These are phyloP conservation scores for Pseudogymnoascus verrucosus DNA, from an alignment of 2,329 filamentous ascomycete genomes.

Conservation along the genomic window DNA sequence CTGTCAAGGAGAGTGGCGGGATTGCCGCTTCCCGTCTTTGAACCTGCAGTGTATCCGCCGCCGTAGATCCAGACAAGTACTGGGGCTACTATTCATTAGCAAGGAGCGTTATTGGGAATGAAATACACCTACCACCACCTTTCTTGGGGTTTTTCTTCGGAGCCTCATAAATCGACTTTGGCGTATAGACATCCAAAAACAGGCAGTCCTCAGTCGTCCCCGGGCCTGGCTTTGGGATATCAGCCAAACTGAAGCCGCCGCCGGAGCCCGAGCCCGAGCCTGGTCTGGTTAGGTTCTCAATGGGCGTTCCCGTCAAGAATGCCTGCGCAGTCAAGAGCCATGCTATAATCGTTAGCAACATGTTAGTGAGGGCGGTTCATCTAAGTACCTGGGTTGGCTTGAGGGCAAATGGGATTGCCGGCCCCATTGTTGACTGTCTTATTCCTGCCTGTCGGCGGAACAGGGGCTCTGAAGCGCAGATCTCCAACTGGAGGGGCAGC, in stretches of 20 bases:
- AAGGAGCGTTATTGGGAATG: neutral
- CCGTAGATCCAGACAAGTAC: constrained; percentile 45
- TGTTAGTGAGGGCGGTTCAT: neutral
- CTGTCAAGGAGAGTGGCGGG: constrained; percentile 33
- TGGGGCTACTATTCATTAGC: constrained; percentile 27
- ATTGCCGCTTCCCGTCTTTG: constrained; percentile 32
- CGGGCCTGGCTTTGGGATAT: constrained; percentile 12
- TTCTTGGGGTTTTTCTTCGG: neutral
- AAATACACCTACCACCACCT: constrained; percentile 16
- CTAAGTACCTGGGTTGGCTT: constrained; percentile 22
- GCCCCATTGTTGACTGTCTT: constrained; percentile 28
- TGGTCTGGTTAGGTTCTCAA: neutral
- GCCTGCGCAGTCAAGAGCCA: constrained; percentile 21
- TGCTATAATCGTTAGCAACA: neutral
- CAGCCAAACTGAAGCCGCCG: constrained; percentile 10
- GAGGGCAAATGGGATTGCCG: constrained; percentile 28
- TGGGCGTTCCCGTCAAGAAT: constrained; percentile 12
- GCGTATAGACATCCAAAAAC: constrained; percentile 40
- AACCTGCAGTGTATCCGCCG: constrained; percentile 37
- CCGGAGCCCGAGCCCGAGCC: neutral
- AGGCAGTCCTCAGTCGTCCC: constrained; percentile 37
- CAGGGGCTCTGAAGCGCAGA: constrained; percentile 37
- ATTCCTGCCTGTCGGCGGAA: constrained; percentile 24
- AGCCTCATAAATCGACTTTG: constrained; percentile 30
- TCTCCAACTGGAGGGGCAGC: constrained; percentile 36